Percentiles rank a stretch among this genome's conserved stretches.
Conservation (phyloP, 2,329 filamentous ascomycete genomes). For the Ascochyta clinopodiicola region DNA sequence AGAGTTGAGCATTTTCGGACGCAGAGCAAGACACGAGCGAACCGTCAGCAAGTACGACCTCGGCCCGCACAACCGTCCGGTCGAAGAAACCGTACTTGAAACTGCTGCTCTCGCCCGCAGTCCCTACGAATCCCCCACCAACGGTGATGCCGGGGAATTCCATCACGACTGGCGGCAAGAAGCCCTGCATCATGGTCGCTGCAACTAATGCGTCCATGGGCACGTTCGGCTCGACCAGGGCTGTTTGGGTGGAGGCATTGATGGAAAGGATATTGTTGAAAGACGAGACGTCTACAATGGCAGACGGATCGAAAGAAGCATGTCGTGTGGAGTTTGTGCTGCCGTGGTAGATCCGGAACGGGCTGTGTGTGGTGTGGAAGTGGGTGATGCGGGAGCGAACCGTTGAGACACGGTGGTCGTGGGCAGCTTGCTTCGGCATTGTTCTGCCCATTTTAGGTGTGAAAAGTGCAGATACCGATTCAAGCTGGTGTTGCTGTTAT, state of each 20-base stretch:
- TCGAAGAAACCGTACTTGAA: constrained; percentile 74
- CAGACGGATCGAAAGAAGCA: constrained; percentile 42
- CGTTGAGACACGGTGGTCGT: constrained; percentile 29
- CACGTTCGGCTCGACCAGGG: constrained; percentile 72
- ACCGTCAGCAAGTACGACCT: constrained; percentile 68
- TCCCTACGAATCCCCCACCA: constrained; percentile 71
- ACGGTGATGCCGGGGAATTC: constrained; percentile 75
- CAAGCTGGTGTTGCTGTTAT: not conserved
- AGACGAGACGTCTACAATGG: constrained; percentile 68
- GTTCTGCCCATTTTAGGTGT: not conserved
- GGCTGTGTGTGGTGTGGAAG: constrained; percentile 35
- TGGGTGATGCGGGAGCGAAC: constrained; percentile 30
- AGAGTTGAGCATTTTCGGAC: constrained; percentile 59
- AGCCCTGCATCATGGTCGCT: constrained; percentile 60
- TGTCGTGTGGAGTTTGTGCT: constrained; percentile 77
- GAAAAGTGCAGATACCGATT: no score
- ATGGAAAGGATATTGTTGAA: constrained; percentile 69
- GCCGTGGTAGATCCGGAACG: constrained; percentile 68
- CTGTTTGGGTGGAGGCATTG: constrained; percentile 59
- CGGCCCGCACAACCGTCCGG: constrained; percentile 65
- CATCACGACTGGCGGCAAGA: constrained; percentile 72
- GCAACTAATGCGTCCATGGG: constrained; percentile 69
- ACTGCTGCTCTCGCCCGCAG: constrained; percentile 70
- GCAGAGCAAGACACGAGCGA: constrained; percentile 58
- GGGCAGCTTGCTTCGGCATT: not conserved